Percentiles rank a stretch among this genome's conserved stretches.
Evolutionary conservation across 2,329 filamentous ascomycete species (phyloP).

Genomic region (Juglanconis oblonga): DNA sequence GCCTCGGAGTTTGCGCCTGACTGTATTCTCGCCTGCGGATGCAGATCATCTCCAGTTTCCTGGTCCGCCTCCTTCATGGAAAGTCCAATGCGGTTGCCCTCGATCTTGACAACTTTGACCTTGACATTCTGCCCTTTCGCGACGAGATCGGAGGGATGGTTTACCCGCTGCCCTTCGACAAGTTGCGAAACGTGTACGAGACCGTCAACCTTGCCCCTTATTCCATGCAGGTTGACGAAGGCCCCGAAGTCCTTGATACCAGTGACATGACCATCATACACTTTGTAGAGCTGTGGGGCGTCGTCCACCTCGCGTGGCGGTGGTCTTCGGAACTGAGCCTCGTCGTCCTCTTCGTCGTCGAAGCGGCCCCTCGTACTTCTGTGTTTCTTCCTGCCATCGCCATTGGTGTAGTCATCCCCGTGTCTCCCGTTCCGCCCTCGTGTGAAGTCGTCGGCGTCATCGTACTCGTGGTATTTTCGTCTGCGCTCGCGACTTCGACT

Average conservation of each 20-base stretch:
- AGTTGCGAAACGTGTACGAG: slow-evolving; percentile 92
- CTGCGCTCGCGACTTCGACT: slow-evolving; percentile 47
- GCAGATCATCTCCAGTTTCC: slow-evolving; percentile 76
- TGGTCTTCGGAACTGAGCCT: slow-evolving; percentile 62
- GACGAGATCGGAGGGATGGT: slow-evolving; percentile 86
- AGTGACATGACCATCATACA: slow-evolving; percentile 87
- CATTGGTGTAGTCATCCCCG: slow-evolving; percentile 58
- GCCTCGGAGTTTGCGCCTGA: slow-evolving; percentile 89
- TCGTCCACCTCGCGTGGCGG: slow-evolving; percentile 78
- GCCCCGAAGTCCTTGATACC: slow-evolving; percentile 94
- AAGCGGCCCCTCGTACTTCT: slow-evolving; percentile 38
- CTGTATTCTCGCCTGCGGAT: slow-evolving; percentile 72
- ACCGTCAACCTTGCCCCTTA: slow-evolving; percentile 86
- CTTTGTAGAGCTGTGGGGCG: slow-evolving; percentile 74
- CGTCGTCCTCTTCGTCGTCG: slow-evolving; percentile 42
- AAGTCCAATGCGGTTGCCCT: slow-evolving; percentile 76
- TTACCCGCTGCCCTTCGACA: slow-evolving; percentile 78
- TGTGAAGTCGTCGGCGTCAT: slow-evolving; percentile 37
- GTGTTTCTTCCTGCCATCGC: slow-evolving; percentile 33
- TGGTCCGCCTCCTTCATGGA: slow-evolving; percentile 99
- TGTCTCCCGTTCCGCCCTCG: slow-evolving; percentile 46
- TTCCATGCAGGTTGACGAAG: slow-evolving; percentile 87
- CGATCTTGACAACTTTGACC: slow-evolving; percentile 87
- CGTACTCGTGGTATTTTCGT: slow-evolving; percentile 35
- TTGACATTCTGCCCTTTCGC: slow-evolving; percentile 79